phyloP scores from a whole-genome alignment of 495 filamentous ascomycete genomes.

The Aspergillus panamensis region DNA sequence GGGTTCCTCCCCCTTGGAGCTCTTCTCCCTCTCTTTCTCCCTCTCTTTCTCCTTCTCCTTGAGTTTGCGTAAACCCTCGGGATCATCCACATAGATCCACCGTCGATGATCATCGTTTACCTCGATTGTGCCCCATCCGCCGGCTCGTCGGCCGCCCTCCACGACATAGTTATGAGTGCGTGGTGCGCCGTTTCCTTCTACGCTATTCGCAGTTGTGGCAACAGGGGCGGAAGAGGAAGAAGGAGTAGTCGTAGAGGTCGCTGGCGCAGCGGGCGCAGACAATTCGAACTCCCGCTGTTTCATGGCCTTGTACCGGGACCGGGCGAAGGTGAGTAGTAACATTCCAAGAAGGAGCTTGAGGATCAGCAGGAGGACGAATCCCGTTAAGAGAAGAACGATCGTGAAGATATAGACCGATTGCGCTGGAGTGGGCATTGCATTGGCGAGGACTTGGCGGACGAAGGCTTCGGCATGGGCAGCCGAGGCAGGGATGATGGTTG shows the following conservation, averaged over 20 bases:
- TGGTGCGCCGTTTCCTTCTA: constrained; percentile 5
- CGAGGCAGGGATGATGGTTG: constrained; percentile 35
- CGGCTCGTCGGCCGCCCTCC: constrained; percentile 67
- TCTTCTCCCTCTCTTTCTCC: constrained; percentile 54
- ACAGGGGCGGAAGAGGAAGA: constrained; percentile 2
- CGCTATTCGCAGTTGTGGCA: neutral
- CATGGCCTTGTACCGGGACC: constrained; percentile 75
- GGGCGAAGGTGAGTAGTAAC: constrained; percentile 67
- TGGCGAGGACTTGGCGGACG: constrained; percentile 40
- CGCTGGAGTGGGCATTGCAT: constrained; percentile 43
- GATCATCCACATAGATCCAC: constrained; percentile 85
- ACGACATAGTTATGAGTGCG: constrained; percentile 52
- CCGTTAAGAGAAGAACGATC: constrained; percentile 71
- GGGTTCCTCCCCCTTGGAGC: constrained; percentile 51
- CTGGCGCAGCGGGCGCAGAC: constrained; percentile 11
- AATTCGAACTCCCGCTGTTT: constrained; percentile 63
- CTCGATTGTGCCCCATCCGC: constrained; percentile 80
- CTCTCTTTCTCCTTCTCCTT: constrained; percentile 74
- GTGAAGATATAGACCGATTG: constrained; percentile 53
- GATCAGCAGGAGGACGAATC: constrained; percentile 72
- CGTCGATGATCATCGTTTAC: constrained; percentile 81
- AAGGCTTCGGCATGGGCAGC: constrained; percentile 34
- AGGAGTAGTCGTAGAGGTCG: constrained; percentile 9
- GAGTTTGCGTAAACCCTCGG: constrained; percentile 61
- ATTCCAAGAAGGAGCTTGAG: constrained; percentile 84